Conservation (phyloP, 2,329 filamentous ascomycete genomes). For the Setomelanomma holmii region DNA sequence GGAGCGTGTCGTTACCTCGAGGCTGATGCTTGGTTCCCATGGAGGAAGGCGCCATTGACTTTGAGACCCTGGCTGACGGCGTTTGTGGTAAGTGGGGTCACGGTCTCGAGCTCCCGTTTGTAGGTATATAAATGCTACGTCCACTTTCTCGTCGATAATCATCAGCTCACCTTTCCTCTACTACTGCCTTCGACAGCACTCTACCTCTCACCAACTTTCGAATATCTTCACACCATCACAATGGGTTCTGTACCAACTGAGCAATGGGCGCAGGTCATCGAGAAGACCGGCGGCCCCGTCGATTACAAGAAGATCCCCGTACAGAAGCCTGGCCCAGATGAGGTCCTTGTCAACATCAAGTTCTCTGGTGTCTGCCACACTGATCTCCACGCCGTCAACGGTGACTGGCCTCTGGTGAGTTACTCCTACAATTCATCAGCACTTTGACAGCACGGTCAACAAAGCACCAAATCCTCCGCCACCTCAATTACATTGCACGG, state of each 20-base stretch:
- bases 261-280: conserved; percentile 92
- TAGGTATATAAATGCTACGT: conserved; percentile 28
- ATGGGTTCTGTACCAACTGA: conserved; percentile 72
- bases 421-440: neutral
- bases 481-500: neutral
- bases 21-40: neutral
- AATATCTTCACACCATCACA: neutral
- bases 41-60: conserved; percentile 8
- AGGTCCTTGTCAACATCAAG: conserved; percentile 91
- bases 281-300: conserved; percentile 75
- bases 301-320: conserved; percentile 85
- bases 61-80: conserved; percentile 13
- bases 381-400: conserved; percentile 80
- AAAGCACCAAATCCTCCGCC: neutral
- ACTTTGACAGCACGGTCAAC: neutral
- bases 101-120: conserved; percentile 7
- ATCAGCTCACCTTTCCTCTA: conserved; percentile 4
- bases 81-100: conserved; percentile 12
- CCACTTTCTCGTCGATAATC: conserved; percentile 10
- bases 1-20: conserved; percentile 19
- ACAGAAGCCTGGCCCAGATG: conserved; percentile 79
- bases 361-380: conserved; percentile 93
- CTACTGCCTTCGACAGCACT: too few relatives aligned
- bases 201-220: neutral
- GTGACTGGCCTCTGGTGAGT: conserved; percentile 79